Conservation (phyloP, 176 grass and related monocot species). For the Avena sativa region DNA sequence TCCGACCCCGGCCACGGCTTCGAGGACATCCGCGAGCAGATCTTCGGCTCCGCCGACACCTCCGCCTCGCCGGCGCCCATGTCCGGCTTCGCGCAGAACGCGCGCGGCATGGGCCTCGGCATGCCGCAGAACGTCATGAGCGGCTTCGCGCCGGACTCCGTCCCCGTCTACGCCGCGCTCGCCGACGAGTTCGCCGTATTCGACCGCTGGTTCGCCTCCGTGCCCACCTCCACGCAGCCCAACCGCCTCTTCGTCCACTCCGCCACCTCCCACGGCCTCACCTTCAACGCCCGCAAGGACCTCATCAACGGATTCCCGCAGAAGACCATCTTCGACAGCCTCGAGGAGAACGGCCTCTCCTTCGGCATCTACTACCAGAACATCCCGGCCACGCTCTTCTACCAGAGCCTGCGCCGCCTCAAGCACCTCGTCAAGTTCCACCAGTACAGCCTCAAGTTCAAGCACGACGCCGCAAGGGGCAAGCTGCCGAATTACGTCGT, state of each 20-base stretch:
- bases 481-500: conserved; percentile 86
- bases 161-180: conserved; percentile 73
- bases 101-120: conserved; percentile 74
- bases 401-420: conserved; percentile 79
- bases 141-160: conserved; percentile 64
- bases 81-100: conserved; percentile 89
- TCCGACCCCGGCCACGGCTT: conserved; percentile 93
- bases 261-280: conserved; percentile 83
- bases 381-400: conserved; percentile 85
- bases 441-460: conserved; percentile 84
- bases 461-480: conserved; percentile 67
- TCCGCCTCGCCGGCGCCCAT: conserved; percentile 72
- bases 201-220: conserved; percentile 91
- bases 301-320: conserved; percentile 93
- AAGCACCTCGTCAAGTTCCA: conserved; percentile 89
- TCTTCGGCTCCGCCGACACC: conserved; percentile 83
- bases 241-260: conserved; percentile 96
- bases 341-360: conserved; percentile 72
- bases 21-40: conserved; percentile 99
- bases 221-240: conserved; percentile 88
- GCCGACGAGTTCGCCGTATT: conserved; percentile 79
- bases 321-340: conserved; percentile 93
- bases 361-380: conserved; percentile 97
- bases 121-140: conserved; percentile 93
- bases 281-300: conserved; percentile 91